A percentile compares a stretch with the other conserved stretches of the same genome.
These are phyloP conservation scores for Blumeriella jaapii DNA, from an alignment of 2,329 filamentous ascomycete genomes.

Conservation along the genomic window DNA sequence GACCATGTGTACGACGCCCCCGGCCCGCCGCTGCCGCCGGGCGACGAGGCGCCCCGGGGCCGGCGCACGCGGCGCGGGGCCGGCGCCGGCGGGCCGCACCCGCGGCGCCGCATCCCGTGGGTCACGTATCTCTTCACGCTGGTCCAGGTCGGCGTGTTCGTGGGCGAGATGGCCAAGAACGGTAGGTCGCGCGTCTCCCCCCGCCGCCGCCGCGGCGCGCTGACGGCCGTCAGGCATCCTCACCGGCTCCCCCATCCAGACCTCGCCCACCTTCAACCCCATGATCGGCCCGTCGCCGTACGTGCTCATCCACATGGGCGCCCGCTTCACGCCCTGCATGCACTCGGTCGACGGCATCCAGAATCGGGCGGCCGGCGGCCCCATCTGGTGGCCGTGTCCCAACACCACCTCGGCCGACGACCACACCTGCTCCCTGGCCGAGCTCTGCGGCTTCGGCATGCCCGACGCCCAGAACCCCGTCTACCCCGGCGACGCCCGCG, in stretches of 20 bases:
- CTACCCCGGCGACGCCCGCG: constrained; percentile 33
- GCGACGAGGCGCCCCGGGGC: constrained; percentile 30
- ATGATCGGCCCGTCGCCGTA: constrained; percentile 93
- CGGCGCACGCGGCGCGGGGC: constrained; percentile 40
- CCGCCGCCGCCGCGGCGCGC: constrained; percentile 6
- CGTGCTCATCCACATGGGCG: constrained; percentile 93
- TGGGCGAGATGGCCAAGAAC: constrained; percentile 77
- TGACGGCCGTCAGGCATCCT: constrained; percentile 43
- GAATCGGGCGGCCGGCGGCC: constrained; percentile 30
- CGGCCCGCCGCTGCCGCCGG: constrained; percentile 22
- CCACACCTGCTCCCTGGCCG: constrained; percentile 58
- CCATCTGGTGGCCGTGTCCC: constrained; percentile 65
- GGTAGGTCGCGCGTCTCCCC: constrained; percentile 40
- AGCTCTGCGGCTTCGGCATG: constrained; percentile 69
- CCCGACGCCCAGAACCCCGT: constrained; percentile 26
- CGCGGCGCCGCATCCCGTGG: constrained; percentile 47
- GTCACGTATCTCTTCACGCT: constrained; percentile 71
- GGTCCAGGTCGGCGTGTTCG: constrained; percentile 74
- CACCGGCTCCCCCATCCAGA: constrained; percentile 49
- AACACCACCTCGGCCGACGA: constrained; percentile 53
- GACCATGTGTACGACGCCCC: constrained; percentile 53
- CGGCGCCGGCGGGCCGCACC: constrained; percentile 39
- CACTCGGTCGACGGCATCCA: constrained; percentile 63
- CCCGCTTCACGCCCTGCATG: constrained; percentile 90
- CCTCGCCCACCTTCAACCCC: constrained; percentile 76